These are phyloP conservation scores for Phyllosticta capitalensis DNA, from an alignment of 2,329 filamentous ascomycete genomes.

Conservation along the genomic window DNA sequence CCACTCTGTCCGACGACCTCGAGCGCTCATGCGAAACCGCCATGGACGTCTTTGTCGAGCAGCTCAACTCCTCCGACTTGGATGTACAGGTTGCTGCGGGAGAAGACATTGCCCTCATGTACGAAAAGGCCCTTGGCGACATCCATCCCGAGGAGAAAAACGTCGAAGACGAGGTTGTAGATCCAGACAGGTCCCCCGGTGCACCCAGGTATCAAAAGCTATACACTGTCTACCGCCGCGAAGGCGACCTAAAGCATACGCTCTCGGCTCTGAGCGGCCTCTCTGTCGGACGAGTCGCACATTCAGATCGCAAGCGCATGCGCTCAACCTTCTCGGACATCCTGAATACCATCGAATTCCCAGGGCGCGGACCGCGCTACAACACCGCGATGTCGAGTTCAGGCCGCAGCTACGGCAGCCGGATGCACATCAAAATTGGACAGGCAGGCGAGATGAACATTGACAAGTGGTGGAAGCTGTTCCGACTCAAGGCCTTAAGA, in stretches of 20 bases:
- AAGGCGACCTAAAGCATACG: conserved; percentile 49
- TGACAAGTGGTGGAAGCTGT: conserved; percentile 66
- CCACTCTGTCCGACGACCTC: conserved; percentile 66
- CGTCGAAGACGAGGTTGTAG: conserved; percentile 37
- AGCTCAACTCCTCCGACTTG: conserved; percentile 65
- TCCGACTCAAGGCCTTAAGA: conserved; percentile 52
- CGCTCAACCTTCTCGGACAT: conserved; percentile 59
- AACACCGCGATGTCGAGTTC: conserved; percentile 53
- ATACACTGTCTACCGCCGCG: conserved; percentile 58
- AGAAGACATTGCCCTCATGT: conserved; percentile 72
- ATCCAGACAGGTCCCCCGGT: conserved; percentile 15
- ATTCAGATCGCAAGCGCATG: conserved; percentile 57
- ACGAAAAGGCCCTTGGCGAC: conserved; percentile 60
- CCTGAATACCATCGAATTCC: conserved; percentile 55
- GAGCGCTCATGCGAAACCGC: conserved; percentile 61
- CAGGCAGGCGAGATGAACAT: conserved; percentile 52
- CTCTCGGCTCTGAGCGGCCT: conserved; percentile 49
- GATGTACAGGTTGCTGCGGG: conserved; percentile 69
- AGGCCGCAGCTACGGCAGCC: conserved; percentile 51
- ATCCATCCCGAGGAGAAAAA: conserved; percentile 45
- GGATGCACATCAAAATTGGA: conserved; percentile 52
- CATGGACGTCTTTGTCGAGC: conserved; percentile 74
- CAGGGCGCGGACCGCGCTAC: conserved; percentile 56
- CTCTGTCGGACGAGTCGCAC: conserved; percentile 49
- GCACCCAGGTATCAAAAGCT: conserved; percentile 45